Base-by-base conservation (phyloP, 176 grass and related monocot species). In the Aegilops sharonensis region DNA sequence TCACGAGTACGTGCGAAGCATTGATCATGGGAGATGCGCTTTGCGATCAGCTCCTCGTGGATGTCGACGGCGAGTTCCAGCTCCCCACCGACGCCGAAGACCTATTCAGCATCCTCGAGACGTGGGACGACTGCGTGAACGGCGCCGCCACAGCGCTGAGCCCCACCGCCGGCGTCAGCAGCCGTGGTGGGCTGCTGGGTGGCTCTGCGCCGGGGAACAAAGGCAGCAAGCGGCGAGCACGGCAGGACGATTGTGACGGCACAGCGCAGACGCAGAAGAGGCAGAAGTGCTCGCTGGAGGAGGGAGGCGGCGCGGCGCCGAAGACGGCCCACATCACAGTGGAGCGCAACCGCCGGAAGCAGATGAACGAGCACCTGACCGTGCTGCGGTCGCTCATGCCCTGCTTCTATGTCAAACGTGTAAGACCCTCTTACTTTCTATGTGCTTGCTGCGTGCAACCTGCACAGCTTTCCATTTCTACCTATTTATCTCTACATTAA, bases 281-380 rank as follows among this genome's bases (percentile, higher is more conserved):
- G 78, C 75, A 37, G 35, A 77, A 72, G 66, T 75, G 68, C 59
- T 59, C 84, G 31, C 29, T 63, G 2, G 80, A 61, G 9, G 84
- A 63, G 17, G 68, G 21, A 6, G 30, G 78, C 30, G 60, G 13
- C 32, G 71, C 23, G 34, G 17, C 68, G 67, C 60, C 64, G 8
- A 92, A 88, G 85, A 85, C 81, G 1, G 78, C 92, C 30, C 94
- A 97, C 78, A 90, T 97, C 85, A 70, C 92, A 8, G 94, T 97
- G 80, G 94, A 97, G 89, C 91, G 92, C 42, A 97, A 94, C 85
- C 85, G 94, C 81, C 82, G 94, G 78, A 97, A 92, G 83, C 94
- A 94, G 82, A 94, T 97, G 91, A 97, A 94, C 84, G 92, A 92
- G 70, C 68, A 97, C 83, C 85, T 97, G 63, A 56, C 76, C 75